These are phyloP conservation scores for Colletotrichum theobromicola DNA, from an alignment of 2,329 filamentous ascomycete genomes.

Conservation along the genomic window DNA sequence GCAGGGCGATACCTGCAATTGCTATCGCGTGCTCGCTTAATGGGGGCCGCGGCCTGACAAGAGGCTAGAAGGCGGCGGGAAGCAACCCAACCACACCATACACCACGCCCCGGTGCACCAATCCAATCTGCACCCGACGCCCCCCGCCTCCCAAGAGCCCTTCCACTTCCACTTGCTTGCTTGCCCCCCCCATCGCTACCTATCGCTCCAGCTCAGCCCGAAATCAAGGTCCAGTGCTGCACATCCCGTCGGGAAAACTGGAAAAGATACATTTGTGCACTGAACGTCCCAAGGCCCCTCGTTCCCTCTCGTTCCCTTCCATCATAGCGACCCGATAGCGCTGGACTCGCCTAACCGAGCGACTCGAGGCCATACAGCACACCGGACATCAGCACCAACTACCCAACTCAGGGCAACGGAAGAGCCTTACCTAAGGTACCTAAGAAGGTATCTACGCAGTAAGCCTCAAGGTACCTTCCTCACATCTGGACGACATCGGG, in stretches of 20 bases:
- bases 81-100: not conserved
- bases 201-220: not conserved
- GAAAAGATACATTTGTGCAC: not conserved
- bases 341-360: not conserved
- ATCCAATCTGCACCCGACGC: not conserved
- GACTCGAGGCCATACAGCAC: not conserved
- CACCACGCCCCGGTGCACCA: not conserved
- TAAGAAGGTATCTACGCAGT: not conserved
- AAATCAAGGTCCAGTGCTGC: not conserved
- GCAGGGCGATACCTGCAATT: rapidly evolving
- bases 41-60: not conserved
- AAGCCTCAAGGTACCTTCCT: not conserved
- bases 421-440: slow-evolving; percentile 8
- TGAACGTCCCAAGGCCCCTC: not conserved
- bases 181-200: too few species aligned
- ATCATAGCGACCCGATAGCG: too few species aligned
- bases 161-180: too few species aligned
- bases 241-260: not conserved
- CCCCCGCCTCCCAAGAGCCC: not conserved
- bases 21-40: not conserved
- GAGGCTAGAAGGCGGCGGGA: not conserved
- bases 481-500: slow-evolving; percentile 12
- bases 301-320: not conserved
- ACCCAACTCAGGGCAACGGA: too few species aligned
- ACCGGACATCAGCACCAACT: not conserved